phyloP scores from a whole-genome alignment of 768 basidiomycete species.

The Mycena metata region DNA sequence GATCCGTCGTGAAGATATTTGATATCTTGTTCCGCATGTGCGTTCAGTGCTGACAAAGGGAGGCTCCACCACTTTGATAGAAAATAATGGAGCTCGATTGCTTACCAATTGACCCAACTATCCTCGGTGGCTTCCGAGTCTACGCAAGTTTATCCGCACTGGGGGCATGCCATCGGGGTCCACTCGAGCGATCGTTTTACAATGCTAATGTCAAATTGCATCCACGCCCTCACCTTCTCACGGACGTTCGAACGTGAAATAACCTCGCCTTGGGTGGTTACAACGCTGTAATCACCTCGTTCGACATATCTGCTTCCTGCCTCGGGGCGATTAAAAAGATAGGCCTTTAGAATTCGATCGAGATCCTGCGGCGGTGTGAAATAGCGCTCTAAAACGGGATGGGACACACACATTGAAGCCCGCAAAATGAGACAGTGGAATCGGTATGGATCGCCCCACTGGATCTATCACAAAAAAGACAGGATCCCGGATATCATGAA shows the following conservation, averaged over 20 bases:
- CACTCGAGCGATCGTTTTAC: background rate
- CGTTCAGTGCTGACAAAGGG: background rate
- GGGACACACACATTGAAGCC: background rate
- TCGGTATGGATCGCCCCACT: slow-evolving; percentile 1
- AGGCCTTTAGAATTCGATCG: slow-evolving; percentile 12
- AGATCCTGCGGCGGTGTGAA: background rate
- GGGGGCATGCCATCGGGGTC: background rate
- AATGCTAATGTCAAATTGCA: background rate
- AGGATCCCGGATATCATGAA: background rate
- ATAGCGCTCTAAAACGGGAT: background rate
- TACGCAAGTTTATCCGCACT: background rate
- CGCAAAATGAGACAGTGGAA: slow-evolving; percentile 4
- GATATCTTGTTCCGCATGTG: background rate
- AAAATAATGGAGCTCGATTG: background rate
- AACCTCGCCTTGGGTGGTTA: background rate
- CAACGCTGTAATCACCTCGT: background rate
- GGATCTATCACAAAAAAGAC: slow-evolving; percentile 18
- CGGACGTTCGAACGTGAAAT: background rate
- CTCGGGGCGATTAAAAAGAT: background rate
- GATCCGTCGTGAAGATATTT: background rate
- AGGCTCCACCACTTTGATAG: background rate
- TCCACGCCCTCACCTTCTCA: background rate
- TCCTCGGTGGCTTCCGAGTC: background rate
- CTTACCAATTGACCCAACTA: background rate
- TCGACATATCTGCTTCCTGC: background rate